These are phyloP conservation scores for Gossypioides kirkii DNA, from an alignment of 345 rosid species.

Conservation along the genomic window DNA sequence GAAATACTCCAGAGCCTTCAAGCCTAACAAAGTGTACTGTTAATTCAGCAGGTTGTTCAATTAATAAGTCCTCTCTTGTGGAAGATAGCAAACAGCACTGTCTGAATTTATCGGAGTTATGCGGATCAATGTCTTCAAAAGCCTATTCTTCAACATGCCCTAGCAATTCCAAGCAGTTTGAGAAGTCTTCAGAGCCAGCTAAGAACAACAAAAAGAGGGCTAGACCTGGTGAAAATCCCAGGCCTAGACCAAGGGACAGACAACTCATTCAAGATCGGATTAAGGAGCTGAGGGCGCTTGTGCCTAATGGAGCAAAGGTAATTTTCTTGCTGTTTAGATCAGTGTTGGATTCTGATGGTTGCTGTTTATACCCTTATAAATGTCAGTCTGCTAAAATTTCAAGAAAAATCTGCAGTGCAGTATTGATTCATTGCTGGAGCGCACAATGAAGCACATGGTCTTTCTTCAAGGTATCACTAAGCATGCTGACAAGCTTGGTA, in stretches of 20 bases:
- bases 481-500: conserved; percentile 83
- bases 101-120: conserved; percentile 48
- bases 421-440: conserved; percentile 93
- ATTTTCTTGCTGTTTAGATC: conserved; percentile 18
- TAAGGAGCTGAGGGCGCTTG: conserved; percentile 94
- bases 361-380: conserved; percentile 7
- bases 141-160: conserved; percentile 71
- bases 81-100: conserved; percentile 40
- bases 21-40: conserved; percentile 33
- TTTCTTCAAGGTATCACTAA: conserved; percentile 76
- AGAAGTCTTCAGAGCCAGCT: conserved; percentile 49
- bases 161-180: conserved; percentile 60
- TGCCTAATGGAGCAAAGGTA: conserved; percentile 96
- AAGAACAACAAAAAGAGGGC: conserved; percentile 74
- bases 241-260: conserved; percentile 94
- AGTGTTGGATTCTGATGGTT: conserved; percentile 1
- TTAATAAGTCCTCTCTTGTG: conserved; percentile 37
- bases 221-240: conserved; percentile 77
- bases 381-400: conserved; percentile 25
- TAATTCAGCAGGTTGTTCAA: conserved; percentile 41
- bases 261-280: conserved; percentile 96
- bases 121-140: conserved; percentile 56
- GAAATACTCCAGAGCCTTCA: conserved; percentile 45
- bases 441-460: conserved; percentile 89
- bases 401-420: conserved; percentile 68